Base-by-base conservation (phyloP, 2,329 filamentous ascomycete genomes). In the Xylaria sp. region DNA sequence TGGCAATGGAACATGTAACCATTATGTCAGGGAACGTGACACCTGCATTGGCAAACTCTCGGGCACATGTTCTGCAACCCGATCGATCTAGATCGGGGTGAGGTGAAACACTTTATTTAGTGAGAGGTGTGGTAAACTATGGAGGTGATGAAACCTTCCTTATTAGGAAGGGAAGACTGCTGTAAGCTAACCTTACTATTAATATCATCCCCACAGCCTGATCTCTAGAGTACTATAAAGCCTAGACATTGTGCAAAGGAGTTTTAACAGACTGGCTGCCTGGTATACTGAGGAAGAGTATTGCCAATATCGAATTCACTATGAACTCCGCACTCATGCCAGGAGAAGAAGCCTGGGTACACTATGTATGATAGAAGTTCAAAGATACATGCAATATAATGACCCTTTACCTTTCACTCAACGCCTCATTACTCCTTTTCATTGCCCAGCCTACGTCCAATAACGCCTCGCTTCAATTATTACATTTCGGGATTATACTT, bases 121-220 rank as follows among this genome's bases (percentile, higher is more conserved):
- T 59, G 52, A 62, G 63, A 58, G 52, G 3, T 46, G 34, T n/a
- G 2, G 51, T 57, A 13, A 41, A 62, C 23, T 46, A 61, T 59
- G 13, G 28, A 59, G 9, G 46, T 46, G 58, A 69, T 57, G 67
- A 56, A 63, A 69, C 67, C 67, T 69, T 69, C 67, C 67, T 37
- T 9, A 37, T 69, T 66, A 52, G 67, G 67, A 66, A 59, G 20
- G 52, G 20, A 58, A 46, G n/a, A 50, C 37, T 41, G 23, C 50
- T 28, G 48, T 46, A 25, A 32, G 12, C 59, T 63, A 48, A 48
- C 32, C 28, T 6, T 28, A 28, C 28, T 28, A 28, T 28, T 20
- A 41, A 6, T 13, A 64, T 46, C 54, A 66, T 34, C 55, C 46
- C 52, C 60, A 46, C 50, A 41, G 18, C 52, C 52, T 23, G 13